Conservation (phyloP, 78 protist genomes). For the Polysphondylium violaceum region DNA sequence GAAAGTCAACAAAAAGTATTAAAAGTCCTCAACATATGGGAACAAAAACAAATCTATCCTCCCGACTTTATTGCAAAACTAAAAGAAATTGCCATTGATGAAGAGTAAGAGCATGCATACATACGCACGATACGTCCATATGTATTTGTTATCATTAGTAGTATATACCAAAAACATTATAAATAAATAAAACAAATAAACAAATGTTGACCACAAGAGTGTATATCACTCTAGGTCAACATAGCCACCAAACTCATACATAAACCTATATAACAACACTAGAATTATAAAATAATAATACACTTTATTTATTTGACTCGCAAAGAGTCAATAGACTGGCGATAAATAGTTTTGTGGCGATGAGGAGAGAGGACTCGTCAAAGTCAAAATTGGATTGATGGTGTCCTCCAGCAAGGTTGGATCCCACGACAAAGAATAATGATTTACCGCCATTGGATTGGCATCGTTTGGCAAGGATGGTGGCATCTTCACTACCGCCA, state of each 20-base stretch:
- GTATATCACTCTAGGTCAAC: no score
- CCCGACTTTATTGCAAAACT: slow-evolving; percentile 23
- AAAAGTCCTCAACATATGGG: slow-evolving; percentile 45
- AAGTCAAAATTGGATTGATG: slow-evolving; percentile 45
- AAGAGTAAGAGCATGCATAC: not conserved
- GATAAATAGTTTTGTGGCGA: not conserved
- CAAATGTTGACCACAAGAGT: no score
- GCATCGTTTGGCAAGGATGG: slow-evolving; percentile 4
- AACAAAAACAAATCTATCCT: slow-evolving; percentile 31
- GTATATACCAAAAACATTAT: no score
- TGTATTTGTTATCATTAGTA: no score
- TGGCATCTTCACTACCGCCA: slow-evolving; percentile 53
- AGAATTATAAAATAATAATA: no score
- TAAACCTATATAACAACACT: no score
- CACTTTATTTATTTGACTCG: no score
- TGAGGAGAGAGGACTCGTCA: not conserved
- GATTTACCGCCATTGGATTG: slow-evolving; percentile 25
- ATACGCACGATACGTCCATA: no score
- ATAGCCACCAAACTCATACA: no score
- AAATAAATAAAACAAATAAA: no score
- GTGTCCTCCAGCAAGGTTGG: slow-evolving; percentile 4
- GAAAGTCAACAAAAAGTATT: slow-evolving; percentile 57
- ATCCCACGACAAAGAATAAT: slow-evolving; percentile 10
- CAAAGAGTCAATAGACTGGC: not conserved
- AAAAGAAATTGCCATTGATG: slow-evolving; percentile 20